Evolutionary conservation across 75 land plant species (phyloP), one percentile per base, ranked within the genome.

Genomic region (Picea sitchensis): DNA sequence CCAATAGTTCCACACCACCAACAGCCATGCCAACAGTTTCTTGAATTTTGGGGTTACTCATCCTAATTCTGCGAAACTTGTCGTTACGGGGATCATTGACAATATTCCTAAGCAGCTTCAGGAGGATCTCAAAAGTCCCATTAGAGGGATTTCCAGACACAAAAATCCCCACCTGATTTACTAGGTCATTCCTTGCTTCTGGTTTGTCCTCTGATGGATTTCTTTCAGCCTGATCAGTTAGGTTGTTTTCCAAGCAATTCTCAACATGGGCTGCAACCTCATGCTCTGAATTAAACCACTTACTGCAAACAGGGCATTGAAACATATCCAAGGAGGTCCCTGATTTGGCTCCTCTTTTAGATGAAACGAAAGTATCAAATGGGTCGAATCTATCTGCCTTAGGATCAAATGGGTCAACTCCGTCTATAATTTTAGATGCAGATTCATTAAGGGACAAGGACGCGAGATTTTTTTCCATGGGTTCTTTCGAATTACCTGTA

Each of bases 1-100:
- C 89, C 77, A 95, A 68, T 68, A 95, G 67, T 83, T 95, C 93
- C 32, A 93, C 83, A 2, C 93, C 93, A 8, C 98, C 98, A 9
- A 77, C 73, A 34, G 83, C 91, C 1, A 82, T 86, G 6, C 89
- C 88, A 61, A 95, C 61, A 8, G 90, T 92, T 69, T 93, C 93
- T 67, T 84, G 85, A 2, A 95, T 93, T 79, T 85, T 95, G 6
- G 91, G 92, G 79, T 95, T 95, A 31, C 87, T 82, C 90, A 95
- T 84, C 56, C 98, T 74, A 34, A 95, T 74, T 74, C 81, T 86
- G 78, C 98, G 74, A 77, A 91, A 95, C 83, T 93, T 95, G 0
- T 76, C 82, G 80, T 85, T 87, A 15, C 75, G 82, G 14, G 98
- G 96, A 11, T 91, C 95, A 78, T 58, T 82, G 2, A 80, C 87